Base-by-base conservation (phyloP, 2,329 filamentous ascomycete genomes). In the Paecilomyces dactylethromorphus region DNA sequence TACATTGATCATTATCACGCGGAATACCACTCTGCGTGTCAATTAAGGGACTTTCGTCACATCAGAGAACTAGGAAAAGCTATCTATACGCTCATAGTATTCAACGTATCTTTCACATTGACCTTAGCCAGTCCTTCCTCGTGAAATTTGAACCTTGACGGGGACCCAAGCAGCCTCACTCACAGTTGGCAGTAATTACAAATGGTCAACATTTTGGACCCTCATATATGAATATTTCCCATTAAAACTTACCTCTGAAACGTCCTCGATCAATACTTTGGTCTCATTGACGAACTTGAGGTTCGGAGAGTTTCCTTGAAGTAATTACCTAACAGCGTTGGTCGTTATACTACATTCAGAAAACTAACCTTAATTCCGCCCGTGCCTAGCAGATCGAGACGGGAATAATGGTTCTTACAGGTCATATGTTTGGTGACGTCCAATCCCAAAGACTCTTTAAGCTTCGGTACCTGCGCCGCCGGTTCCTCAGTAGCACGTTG, bases 261-360 rank as follows among this genome's bases (percentile, higher is more conserved):
- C 58, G 35, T 62, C 60, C 53, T 59, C 56, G 49, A 69, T 63
- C 45, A 69, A 51, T 21, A 59, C 59, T 31, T 62, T 57, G n/a
- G 65, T 65, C 58, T 70, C 62, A 33, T 74, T 58, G 59, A 72
- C 64, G 60, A 72, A 64, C 52, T 71, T 60, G 70, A 63, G 49
- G 70, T 68, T 63, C 74, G 61, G 59, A 75, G 58, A 58, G 66
- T 54, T 45, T 45, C 3, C 15, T 45, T 18, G 13, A 8, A 45
- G 39, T 18, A n/a, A 45, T 45, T 45, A 10, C 39, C 18, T 45
- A n/a, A n/a, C n/a, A 18, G 39, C 21, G n/a, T 10, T 45, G 39
- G 39, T 18, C n/a, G 5, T 45, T 18, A 45, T 6, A 18, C 39
- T 45, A 45, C 21, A 45, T 3, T 45, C 3, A 5, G 15, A 8